Percentiles rank a stretch among this genome's conserved stretches.
These are phyloP conservation scores for Teratosphaeria pseudoeucalypti DNA, from an alignment of 2,329 filamentous ascomycete species.

Conservation along the genomic window DNA sequence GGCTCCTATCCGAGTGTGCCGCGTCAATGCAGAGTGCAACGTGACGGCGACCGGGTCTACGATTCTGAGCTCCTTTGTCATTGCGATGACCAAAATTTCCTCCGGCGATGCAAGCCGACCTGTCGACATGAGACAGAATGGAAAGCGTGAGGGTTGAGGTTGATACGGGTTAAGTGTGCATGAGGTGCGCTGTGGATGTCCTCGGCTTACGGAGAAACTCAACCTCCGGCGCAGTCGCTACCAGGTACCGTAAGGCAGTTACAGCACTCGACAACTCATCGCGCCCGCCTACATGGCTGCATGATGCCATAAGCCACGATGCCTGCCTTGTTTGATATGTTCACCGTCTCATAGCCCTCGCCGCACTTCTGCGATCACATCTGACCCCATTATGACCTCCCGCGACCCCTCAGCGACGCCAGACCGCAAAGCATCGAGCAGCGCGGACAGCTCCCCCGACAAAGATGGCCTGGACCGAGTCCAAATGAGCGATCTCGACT, in stretches of 20 bases:
- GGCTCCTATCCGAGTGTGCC: too few relatives aligned
- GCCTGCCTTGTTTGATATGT: neutral
- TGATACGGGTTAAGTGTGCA: neutral
- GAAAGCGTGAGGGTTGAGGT: too few relatives aligned
- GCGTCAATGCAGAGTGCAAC: too few relatives aligned
- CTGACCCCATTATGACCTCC: conserved; percentile 5
- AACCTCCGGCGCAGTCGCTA: neutral
- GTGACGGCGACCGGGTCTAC: too few relatives aligned
- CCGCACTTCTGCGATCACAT: neutral
- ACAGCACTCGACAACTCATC: neutral
- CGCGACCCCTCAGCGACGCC: conserved; percentile 9
- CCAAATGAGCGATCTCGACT: conserved; percentile 25
- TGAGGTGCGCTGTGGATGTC: neutral
- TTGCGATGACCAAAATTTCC: too few relatives aligned
- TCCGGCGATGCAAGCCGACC: too few relatives aligned
- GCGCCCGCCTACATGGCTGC: neutral
- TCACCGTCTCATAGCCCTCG: neutral
- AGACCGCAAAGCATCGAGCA: conserved; percentile 7
- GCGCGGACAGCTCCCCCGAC: conserved; percentile 3
- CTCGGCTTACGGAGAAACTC: neutral
- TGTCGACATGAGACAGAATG: too few relatives aligned
- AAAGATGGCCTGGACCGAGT: conserved; percentile 27
- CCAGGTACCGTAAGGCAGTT: neutral
- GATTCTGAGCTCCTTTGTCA: too few relatives aligned
- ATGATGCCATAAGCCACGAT: neutral